These are phyloP conservation scores for Mucor racemosus DNA, from an alignment of 371 early-diverging fungal genomes.

Conservation along the genomic window DNA sequence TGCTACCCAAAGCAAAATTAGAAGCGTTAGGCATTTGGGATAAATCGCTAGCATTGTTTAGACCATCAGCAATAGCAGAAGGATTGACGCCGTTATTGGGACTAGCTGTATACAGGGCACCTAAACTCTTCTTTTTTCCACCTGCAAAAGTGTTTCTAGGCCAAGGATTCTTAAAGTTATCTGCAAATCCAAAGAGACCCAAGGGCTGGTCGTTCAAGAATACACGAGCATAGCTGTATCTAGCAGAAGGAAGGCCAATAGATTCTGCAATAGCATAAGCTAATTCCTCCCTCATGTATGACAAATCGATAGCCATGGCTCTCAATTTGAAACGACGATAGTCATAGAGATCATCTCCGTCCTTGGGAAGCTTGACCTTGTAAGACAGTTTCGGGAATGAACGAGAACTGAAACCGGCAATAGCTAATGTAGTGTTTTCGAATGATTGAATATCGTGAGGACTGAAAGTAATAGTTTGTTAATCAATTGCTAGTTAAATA, in stretches of 20 bases:
- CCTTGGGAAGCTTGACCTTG: conserved; percentile 32
- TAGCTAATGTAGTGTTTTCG: conserved; percentile 14
- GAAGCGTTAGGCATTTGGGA: background rate
- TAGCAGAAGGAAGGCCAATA: conserved; percentile 46
- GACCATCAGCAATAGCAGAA: background rate
- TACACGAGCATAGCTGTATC: conserved; percentile 39
- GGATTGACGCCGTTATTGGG: conserved; percentile 5
- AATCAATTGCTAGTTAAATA: too few relatives aligned
- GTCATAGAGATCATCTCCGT: conserved; percentile 25
- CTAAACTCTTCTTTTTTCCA: conserved; percentile 26
- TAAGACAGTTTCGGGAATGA: conserved; percentile 26
- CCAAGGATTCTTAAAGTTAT: conserved; percentile 43
- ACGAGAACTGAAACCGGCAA: conserved; percentile 38
- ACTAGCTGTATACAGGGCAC: conserved; percentile 22
- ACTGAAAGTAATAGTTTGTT: background rate
- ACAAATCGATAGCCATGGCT: conserved; percentile 42
- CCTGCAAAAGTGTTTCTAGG: conserved; percentile 29
- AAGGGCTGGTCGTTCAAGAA: conserved; percentile 34
- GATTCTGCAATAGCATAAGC: conserved; percentile 49
- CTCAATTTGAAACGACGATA: conserved; percentile 42
- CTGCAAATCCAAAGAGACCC: conserved; percentile 43
- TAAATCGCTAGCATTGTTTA: background rate
- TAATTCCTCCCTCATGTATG: conserved; percentile 56
- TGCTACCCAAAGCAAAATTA: conserved; percentile 17
- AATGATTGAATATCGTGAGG: conserved; percentile 13